Conservation (phyloP, 331 rosid genomes). For the Quercus phellos region DNA sequence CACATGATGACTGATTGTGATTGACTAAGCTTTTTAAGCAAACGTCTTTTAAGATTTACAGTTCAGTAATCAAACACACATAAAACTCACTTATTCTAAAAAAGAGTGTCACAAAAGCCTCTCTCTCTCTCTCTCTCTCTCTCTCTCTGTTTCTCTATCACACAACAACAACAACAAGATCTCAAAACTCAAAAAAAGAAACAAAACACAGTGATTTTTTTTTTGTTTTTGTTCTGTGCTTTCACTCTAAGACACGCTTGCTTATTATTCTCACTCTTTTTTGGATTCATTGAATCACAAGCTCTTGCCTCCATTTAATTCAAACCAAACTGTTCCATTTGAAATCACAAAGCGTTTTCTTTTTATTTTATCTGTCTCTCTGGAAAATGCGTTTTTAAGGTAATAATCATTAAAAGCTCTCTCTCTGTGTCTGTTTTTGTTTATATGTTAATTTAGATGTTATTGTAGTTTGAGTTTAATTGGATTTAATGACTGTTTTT, state of each 20-base stretch:
- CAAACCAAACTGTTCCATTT: constrained; percentile 2
- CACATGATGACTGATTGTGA: constrained; percentile 10
- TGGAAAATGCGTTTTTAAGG: constrained; percentile 14
- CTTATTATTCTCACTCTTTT: constrained; percentile 23
- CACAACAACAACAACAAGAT: constrained; percentile 4
- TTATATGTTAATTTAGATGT: background rate
- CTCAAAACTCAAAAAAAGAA: background rate
- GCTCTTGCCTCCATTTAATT: background rate
- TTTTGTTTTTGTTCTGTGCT: background rate
- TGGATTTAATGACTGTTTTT: background rate
- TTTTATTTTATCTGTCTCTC: background rate
- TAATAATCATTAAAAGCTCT: background rate
- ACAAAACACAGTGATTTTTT: constrained; percentile 1
- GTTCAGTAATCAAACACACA: too few species aligned
- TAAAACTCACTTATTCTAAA: too few species aligned
- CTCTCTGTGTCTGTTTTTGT: background rate
- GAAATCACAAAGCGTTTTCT: background rate
- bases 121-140: background rate
- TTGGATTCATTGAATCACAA: background rate
- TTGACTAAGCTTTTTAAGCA: background rate
- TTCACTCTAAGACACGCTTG: constrained; percentile 31
- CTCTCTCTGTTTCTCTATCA: background rate
- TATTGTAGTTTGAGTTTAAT: background rate
- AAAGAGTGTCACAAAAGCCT: background rate
- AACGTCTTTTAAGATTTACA: background rate